phyloP scores from a whole-genome alignment of 2,329 filamentous ascomycete species.

The Apiospora hydei region DNA sequence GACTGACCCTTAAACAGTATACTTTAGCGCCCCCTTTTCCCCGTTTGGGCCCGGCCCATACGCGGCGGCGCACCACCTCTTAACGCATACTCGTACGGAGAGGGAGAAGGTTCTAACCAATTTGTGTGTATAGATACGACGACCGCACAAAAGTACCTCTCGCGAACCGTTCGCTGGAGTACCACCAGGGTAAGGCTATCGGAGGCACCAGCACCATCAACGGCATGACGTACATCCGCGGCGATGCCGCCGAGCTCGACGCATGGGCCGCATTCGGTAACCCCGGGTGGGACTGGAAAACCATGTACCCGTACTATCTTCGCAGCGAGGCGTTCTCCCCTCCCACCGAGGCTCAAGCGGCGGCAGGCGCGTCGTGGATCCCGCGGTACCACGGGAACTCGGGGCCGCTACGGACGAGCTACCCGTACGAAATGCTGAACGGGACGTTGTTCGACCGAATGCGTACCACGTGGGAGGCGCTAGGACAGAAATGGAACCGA shows the following conservation, averaged over 20 bases:
- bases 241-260: slow-evolving; percentile 49
- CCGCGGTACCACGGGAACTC: slow-evolving; percentile 43
- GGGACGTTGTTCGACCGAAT: slow-evolving; percentile 40
- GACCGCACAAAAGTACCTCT: slow-evolving; percentile 40
- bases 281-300: slow-evolving; percentile 53
- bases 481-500: slow-evolving; percentile 43
- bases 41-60: too few relatives aligned
- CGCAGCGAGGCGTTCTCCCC: slow-evolving; percentile 48
- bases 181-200: slow-evolving; percentile 46
- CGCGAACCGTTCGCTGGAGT: slow-evolving; percentile 42
- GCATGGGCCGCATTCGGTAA: slow-evolving; percentile 53
- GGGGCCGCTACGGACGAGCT: slow-evolving; percentile 48
- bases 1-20: background rate
- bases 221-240: slow-evolving; percentile 56
- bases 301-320: slow-evolving; percentile 55
- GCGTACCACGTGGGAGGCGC: slow-evolving; percentile 42
- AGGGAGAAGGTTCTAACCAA: background rate
- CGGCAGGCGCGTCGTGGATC: slow-evolving; percentile 45
- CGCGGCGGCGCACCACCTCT: too few relatives aligned
- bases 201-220: slow-evolving; percentile 52
- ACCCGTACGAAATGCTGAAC: slow-evolving; percentile 44
- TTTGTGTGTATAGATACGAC: slow-evolving; percentile 32
- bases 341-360: slow-evolving; percentile 44
- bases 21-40: background rate
- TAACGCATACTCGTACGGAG: too few relatives aligned